Evolutionary conservation across 2,329 filamentous ascomycete genomes (phyloP), one percentile per base, ranked within the genome.

Genomic region (Bipolaris victoriae): DNA sequence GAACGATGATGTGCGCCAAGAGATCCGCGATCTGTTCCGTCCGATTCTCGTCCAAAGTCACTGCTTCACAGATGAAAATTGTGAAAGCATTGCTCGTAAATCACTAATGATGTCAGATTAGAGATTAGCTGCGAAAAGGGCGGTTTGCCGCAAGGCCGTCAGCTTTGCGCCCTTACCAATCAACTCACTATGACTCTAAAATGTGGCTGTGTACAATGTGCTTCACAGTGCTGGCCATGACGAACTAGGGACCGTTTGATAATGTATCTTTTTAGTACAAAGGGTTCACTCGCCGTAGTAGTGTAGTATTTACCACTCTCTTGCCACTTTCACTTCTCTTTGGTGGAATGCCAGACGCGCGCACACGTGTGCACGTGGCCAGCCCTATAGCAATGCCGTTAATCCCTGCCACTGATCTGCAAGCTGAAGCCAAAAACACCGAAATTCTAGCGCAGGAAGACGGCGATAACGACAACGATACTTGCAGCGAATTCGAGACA

Each of bases 291-390:
- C 11, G 41, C 15, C 20, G 20, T 18, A 26, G 41, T 20, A 16
- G 29, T 46, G 18, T 11, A 35, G 31, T 9, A 26, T 18, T 36
- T n/a, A 33, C 24, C 10, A 26, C n/a, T n/a, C 24, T 11, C 11
- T 6, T 11, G 5, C 11, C 0, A 20, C 0, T 2, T 6, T 36
- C 24, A 35, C 5, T n/a, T 20, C 6, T 11, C 15, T 24, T 16
- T 3, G 3, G 33, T 31, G 31, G 13, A n/a, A 73, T 70, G 69
- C 40, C 58, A 24, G 64, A 68, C 73, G 65, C 72, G 69, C 33
- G 35, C 26, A 57, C 73, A 73, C 72, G 73, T 73, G 70, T 64
- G 64, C 72, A 76, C 73, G 72, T 75, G 72, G 55, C 40, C 55
- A 65, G 59, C 62, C 59, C 57, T 55, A 56, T 55, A 31, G 47